Evolutionary conservation across 345 rosid species (phyloP).

Genomic region (Litchi chinensis): DNA sequence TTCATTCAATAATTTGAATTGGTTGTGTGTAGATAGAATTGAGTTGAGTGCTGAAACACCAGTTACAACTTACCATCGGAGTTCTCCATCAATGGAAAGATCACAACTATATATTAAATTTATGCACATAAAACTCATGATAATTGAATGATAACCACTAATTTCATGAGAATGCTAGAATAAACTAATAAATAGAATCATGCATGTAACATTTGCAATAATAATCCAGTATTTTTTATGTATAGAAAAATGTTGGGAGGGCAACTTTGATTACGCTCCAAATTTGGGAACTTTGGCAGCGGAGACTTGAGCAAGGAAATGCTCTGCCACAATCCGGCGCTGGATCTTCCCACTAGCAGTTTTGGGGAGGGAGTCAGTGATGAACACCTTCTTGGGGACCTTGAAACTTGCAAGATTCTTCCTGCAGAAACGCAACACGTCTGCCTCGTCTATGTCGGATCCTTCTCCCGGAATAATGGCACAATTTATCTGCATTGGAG

Average conservation of each 20-base stretch:
- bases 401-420: slow-evolving; percentile 85
- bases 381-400: slow-evolving; percentile 71
- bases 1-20: neutral
- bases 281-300: slow-evolving; percentile 45
- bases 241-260: neutral
- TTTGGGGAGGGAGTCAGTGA: slow-evolving; percentile 52
- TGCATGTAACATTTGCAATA: neutral
- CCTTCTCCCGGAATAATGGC: slow-evolving; percentile 88
- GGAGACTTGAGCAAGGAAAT: slow-evolving; percentile 55
- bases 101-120: too few species aligned
- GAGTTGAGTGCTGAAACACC: neutral
- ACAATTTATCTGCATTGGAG: slow-evolving; percentile 65
- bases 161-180: neutral
- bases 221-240: too few species aligned
- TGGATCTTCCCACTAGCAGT: slow-evolving; percentile 73
- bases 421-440: slow-evolving; percentile 61
- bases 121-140: neutral
- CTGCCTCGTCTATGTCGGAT: slow-evolving; percentile 50
- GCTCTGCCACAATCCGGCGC: slow-evolving; percentile 67
- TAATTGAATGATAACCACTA: neutral
- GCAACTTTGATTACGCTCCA: slow-evolving; percentile 33
- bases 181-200: neutral
- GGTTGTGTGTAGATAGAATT: neutral
- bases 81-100: too few species aligned
- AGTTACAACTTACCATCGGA: neutral